phyloP scores from a whole-genome alignment of 2,329 filamentous ascomycete genomes.

The Fusarium udum region DNA sequence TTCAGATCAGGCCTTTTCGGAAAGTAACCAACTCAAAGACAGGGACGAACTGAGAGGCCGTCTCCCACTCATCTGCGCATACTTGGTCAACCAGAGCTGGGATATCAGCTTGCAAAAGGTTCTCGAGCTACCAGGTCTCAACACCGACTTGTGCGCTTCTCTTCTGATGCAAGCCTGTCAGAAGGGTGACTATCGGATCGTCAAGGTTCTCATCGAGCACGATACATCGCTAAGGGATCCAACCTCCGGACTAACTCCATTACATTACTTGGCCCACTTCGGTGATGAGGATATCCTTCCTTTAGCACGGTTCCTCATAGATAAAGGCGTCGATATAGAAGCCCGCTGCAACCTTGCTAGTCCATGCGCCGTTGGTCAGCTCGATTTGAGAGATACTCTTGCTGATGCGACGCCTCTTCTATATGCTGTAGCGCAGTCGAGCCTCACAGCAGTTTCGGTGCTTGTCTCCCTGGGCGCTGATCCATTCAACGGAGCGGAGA shows the following conservation, averaged over 20 bases:
- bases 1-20: background rate
- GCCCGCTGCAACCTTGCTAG: background rate
- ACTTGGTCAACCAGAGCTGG: background rate
- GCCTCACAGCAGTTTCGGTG: background rate
- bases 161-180: background rate
- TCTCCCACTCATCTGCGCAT: accelerated
- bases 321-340: background rate
- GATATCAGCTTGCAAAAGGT: background rate
- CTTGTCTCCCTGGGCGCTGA: accelerated
- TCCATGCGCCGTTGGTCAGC: background rate
- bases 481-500: background rate
- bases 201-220: background rate
- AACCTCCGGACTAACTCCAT: background rate
- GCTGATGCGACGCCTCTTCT: background rate
- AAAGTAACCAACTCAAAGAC: background rate
- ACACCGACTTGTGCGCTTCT: background rate
- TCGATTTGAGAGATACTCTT: background rate
- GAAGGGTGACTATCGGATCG: background rate
- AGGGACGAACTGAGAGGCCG: background rate
- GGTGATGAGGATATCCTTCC: background rate
- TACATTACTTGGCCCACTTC: background rate
- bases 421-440: accelerated
- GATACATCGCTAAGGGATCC: background rate
- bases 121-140: accelerated
- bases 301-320: background rate